Percentiles rank a stretch among this genome's conserved stretches.
These are phyloP conservation scores for Exidia glandulosa DNA, from an alignment of 768 basidiomycete species.

Conservation along the genomic window DNA sequence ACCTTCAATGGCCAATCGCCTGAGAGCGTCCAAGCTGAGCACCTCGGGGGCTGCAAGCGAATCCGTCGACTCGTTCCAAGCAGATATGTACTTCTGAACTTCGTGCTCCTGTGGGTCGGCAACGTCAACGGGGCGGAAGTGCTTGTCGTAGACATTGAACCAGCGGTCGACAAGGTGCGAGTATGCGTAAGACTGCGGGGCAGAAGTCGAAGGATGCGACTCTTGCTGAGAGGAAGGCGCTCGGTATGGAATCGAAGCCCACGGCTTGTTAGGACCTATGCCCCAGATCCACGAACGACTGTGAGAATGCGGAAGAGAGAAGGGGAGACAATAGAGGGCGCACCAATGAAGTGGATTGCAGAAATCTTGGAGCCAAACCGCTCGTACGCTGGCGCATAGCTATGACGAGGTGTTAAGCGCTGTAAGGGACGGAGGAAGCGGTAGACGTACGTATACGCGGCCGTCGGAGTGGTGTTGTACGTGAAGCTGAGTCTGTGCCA, in stretches of 20 bases:
- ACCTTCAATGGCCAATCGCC: constrained; percentile 50
- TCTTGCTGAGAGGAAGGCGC: constrained; percentile 40
- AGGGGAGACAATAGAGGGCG: not conserved
- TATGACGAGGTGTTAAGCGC: constrained; percentile 24
- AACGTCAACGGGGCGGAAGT: constrained; percentile 54
- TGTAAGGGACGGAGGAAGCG: constrained; percentile 11
- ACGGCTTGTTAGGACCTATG: constrained; percentile 76
- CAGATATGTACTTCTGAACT: constrained; percentile 56
- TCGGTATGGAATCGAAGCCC: constrained; percentile 65
- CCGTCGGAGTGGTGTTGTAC: constrained; percentile 96
- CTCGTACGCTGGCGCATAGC: constrained; percentile 94
- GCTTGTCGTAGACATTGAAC: constrained; percentile 81
- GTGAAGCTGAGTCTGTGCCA: constrained; percentile 96
- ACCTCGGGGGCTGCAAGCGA: not conserved
- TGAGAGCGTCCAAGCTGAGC: constrained; percentile 49
- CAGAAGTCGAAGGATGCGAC: constrained; percentile 20
- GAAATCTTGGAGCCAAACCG: constrained; percentile 83
- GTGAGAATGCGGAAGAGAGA: not conserved
- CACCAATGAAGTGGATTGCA: constrained; percentile 80
- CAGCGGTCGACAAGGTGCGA: constrained; percentile 77
- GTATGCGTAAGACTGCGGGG: constrained; percentile 56
- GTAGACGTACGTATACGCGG: constrained; percentile 73
- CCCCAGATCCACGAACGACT: not conserved
- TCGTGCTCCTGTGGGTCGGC: constrained; percentile 41
- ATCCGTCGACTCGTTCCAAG: constrained; percentile 47